Percentiles rank a stretch among this genome's conserved stretches.
phyloP scores from a whole-genome alignment of 495 filamentous ascomycete species.

The Corynascus novoguineensis region DNA sequence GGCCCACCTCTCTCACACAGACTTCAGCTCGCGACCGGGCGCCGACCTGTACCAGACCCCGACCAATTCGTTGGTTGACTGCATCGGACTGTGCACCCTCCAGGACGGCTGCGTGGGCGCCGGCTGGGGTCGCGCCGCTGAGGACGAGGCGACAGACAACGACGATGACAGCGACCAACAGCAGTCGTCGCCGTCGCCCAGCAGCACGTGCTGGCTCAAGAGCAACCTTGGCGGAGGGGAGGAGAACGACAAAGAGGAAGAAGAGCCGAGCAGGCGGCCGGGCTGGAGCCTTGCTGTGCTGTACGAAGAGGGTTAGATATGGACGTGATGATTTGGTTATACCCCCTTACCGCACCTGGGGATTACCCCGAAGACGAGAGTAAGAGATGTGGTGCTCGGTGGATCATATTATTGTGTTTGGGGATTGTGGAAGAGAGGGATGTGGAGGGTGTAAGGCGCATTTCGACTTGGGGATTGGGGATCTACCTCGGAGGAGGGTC shows the following conservation, averaged over 20 bases:
- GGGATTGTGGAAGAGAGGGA: too few relatives aligned
- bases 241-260: conserved; percentile 43
- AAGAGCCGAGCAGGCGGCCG: too few relatives aligned
- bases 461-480: too few relatives aligned
- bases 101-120: conserved; percentile 29
- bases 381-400: too few relatives aligned
- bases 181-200: too few relatives aligned
- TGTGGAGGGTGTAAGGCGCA: too few relatives aligned
- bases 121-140: conserved; percentile 28
- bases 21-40: conserved; percentile 29
- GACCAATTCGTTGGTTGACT: conserved; percentile 23
- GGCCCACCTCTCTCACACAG: background rate
- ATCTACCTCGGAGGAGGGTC: too few relatives aligned
- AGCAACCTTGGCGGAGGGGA: conserved; percentile 47
- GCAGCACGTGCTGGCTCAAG: conserved; percentile 45
- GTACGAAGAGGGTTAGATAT: conserved; percentile 21
- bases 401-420: too few relatives aligned
- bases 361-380: too few relatives aligned
- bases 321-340: too few relatives aligned
- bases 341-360: too few relatives aligned
- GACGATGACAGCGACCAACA: too few relatives aligned
- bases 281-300: conserved; percentile 43
- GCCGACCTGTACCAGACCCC: conserved; percentile 26
- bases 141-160: conserved; percentile 15
- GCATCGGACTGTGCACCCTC: conserved; percentile 29